phyloP scores from a whole-genome alignment of 1,139 yeast genomes.

The Pichia terricola region DNA sequence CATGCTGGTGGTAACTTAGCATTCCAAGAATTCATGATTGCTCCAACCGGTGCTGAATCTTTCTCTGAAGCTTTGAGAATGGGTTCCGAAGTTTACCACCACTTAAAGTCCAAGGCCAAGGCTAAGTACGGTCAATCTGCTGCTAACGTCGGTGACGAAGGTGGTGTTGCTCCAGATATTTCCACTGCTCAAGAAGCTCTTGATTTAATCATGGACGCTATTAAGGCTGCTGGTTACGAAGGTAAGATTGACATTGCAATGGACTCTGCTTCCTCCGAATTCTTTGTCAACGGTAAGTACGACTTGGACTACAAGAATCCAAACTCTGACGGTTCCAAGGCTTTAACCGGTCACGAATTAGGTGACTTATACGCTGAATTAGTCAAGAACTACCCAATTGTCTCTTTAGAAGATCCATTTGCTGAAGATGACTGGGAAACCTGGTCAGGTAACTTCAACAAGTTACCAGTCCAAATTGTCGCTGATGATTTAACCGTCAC shows the following conservation, averaged over 20 bases:
- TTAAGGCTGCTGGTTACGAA: slow-evolving; percentile 85
- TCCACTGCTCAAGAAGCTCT: slow-evolving; percentile 90
- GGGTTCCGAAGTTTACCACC: slow-evolving; percentile 95
- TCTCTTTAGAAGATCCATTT: slow-evolving; percentile 95
- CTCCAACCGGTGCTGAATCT: slow-evolving; percentile 77
- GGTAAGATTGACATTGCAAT: slow-evolving; percentile 85
- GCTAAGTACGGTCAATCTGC: slow-evolving; percentile 93
- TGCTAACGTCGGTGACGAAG: slow-evolving; percentile 99
- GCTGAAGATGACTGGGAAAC: slow-evolving; percentile 99
- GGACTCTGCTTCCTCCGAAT: slow-evolving; percentile 95
- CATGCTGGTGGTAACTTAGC: slow-evolving; percentile 99
- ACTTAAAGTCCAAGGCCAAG: slow-evolving; percentile 82
- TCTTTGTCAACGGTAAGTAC: slow-evolving; percentile 91
- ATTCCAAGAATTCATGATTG: slow-evolving; percentile 98
- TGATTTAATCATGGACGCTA: slow-evolving; percentile 81
- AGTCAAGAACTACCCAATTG: slow-evolving; percentile 86
- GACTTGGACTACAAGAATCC: slow-evolving; percentile 97
- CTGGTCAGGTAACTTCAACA: slow-evolving; percentile 75
- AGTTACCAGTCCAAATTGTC: slow-evolving; percentile 76
- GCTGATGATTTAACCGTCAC: slow-evolving; percentile 98
- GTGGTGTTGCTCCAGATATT: slow-evolving; percentile 98
- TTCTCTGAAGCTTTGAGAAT: slow-evolving; percentile 92
- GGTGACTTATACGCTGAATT: slow-evolving; percentile 74
- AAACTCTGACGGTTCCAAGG: slow-evolving; percentile 75
- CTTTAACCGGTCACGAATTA: slow-evolving; percentile 81